A percentile compares a stretch with the other conserved stretches of the same genome.
phyloP scores from a whole-genome alignment of 768 basidiomycete genomes.

The Leucocoprinus leucothites region DNA sequence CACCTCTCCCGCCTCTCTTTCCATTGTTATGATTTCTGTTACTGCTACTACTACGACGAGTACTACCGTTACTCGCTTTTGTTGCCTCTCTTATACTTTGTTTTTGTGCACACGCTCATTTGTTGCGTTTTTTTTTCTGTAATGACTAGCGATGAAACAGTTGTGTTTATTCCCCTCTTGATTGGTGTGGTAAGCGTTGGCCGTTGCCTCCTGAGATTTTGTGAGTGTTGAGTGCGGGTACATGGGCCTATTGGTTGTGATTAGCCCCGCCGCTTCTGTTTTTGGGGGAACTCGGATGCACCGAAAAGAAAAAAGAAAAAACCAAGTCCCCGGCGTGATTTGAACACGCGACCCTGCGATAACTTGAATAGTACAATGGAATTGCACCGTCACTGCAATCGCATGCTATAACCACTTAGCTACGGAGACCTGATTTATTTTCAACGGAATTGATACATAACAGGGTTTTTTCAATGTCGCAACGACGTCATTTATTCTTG shows the following conservation, averaged over 20 bases:
- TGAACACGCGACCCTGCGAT: constrained; percentile 15
- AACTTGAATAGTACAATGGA: no score
- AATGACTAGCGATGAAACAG: constrained; percentile 5
- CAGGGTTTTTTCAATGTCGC: background rate
- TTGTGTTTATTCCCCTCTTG: no score
- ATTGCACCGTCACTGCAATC: constrained; percentile 12
- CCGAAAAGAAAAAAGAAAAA: constrained; percentile 1
- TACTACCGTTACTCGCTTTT: background rate
- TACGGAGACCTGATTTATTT: constrained; percentile 9
- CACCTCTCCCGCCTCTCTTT: background rate
- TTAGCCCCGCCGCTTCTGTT: no score
- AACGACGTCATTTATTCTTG: background rate
- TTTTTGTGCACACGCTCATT: background rate
- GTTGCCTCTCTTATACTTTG: background rate
- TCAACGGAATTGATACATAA: background rate
- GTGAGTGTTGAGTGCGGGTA: no score
- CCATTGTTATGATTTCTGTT: background rate
- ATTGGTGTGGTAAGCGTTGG: no score
- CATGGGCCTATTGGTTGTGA: no score
- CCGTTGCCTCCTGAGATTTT: no score
- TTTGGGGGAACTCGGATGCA: no score
- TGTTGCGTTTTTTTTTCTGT: background rate
- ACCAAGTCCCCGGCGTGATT: constrained; percentile 8
- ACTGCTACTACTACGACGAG: background rate
- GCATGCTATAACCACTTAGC: constrained; percentile 20